Evolutionary conservation across 164 flowering plant genomes (phyloP).

Genomic region (Sextonia rubra): DNA sequence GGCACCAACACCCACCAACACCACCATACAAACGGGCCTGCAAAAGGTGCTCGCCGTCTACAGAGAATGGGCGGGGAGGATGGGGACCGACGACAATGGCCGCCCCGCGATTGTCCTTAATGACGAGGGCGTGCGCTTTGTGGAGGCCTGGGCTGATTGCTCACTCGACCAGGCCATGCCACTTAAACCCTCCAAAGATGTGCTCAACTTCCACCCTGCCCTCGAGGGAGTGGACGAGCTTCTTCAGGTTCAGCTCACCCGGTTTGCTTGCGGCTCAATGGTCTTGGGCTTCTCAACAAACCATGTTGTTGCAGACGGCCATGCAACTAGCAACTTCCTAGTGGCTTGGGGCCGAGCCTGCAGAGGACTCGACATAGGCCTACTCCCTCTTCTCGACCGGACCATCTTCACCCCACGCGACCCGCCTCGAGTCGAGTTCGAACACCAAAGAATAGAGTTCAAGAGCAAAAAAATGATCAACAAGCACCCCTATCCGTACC

Average conservation of each 20-base stretch:
- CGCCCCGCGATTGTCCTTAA: not conserved
- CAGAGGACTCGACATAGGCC: constrained; percentile 20
- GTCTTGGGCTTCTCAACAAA: constrained; percentile 26
- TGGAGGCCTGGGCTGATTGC: constrained; percentile 11
- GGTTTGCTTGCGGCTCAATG: constrained; percentile 30
- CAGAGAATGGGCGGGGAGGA: constrained; percentile 17
- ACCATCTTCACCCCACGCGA: constrained; percentile 28
- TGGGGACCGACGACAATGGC: constrained; percentile 1
- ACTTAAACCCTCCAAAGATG: constrained; percentile 2
- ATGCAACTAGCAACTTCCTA: constrained; percentile 25
- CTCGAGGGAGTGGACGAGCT: constrained; percentile 24
- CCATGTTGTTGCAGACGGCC: constrained; percentile 33
- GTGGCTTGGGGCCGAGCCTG: constrained; percentile 32
- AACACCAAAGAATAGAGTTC: constrained; percentile 28
- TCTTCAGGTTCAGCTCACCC: constrained; percentile 31
- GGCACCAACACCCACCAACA: constrained; percentile 1
- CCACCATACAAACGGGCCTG: constrained; percentile 10
- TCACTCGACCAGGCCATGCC: constrained; percentile 8
- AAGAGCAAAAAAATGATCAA: constrained; percentile 7
- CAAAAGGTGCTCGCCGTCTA: constrained; percentile 11
- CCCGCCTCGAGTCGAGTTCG: constrained; percentile 22
- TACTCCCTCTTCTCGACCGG: constrained; percentile 21
- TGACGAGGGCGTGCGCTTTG: constrained; percentile 12
- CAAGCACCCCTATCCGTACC: constrained; percentile 9
- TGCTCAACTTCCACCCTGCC: constrained; percentile 21